Evolutionary conservation across 148 eudicot species (phyloP), one percentile per base, ranked within the genome.

Genomic region (Tetragonia tetragonoides): DNA sequence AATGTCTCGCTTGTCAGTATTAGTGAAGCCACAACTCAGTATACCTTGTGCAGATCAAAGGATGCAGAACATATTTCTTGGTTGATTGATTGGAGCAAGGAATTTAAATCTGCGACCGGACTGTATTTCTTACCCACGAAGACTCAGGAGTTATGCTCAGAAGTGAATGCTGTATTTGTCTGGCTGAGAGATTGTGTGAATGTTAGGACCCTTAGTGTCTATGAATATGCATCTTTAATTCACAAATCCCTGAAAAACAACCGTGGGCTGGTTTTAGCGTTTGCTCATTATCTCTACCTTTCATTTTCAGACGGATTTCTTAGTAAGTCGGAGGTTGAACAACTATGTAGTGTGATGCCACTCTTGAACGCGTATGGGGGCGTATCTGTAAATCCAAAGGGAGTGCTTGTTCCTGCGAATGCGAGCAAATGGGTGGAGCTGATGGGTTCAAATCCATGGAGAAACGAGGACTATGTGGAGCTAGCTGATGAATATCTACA

Each of bases 341-440:
- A 5, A 4, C 44, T 88, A 39, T 85, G 87, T 69, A 28, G 5
- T 37, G n/a, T 10, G 21, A 83, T 91, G 88, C 93, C 91, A 42
- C 73, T 89, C 3, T 77, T 89, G 20, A 82, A 88, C 63, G 78
- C 75, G 10, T 84, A 80, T 76, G 88, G 90, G 11, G n/a, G 41
- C 15, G 75, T 89, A 57, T 66, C 42, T 49, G 21, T n/a, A 16
- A 0, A 6, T 10, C 65, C 81, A 54, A 59, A 70, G 24, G 82
- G 79, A 40, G 86, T 85, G 61, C 87, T 91, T 73, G 86, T 91
- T 70, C 96, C 96, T 61, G 88, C 93, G 0, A 82, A 80, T 6
- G 88, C 84, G 18, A 91, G 97, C 86, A 83, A 82, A 63, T 92
- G 93, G 93, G 82, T 86, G 4, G 82, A 83, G 53, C 74, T 92